A percentile compares a stretch with the other conserved stretches of the same genome.
Conservation (phyloP, 2,329 filamentous ascomycete genomes). For the Pyrenophora seminiperda region DNA sequence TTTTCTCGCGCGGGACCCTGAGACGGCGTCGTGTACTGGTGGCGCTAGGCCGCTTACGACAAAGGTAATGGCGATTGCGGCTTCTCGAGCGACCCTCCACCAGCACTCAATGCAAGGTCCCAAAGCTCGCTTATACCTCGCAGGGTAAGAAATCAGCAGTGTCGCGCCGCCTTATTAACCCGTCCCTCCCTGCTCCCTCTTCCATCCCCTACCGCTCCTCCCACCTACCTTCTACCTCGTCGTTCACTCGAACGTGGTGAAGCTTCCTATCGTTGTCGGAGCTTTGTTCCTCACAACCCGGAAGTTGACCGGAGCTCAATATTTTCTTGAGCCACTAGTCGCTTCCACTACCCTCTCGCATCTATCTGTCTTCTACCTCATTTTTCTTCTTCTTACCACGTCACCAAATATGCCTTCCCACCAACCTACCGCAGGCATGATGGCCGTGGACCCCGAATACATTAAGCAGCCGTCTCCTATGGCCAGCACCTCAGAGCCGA, state of each 20-base stretch:
- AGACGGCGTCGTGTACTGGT: conserved; percentile 24
- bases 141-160: conserved; percentile 23
- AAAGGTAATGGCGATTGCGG: conserved; percentile 28
- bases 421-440: conserved; percentile 55
- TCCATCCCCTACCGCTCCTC: conserved; percentile 19
- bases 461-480: conserved; percentile 53
- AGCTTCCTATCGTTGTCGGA: conserved; percentile 27
- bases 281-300: conserved; percentile 4
- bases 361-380: conserved; percentile 13
- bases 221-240: conserved; percentile 27
- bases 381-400: conserved; percentile 21
- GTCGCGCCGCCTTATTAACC: conserved; percentile 19
- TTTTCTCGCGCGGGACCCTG: conserved; percentile 34
- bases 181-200: conserved; percentile 14
- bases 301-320: conserved; percentile 25
- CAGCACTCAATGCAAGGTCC: conserved; percentile 37
- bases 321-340: conserved; percentile 23
- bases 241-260: conserved; percentile 30
- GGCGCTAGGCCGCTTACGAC: conserved; percentile 26
- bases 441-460: conserved; percentile 57
- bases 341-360: conserved; percentile 11
- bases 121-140: conserved; percentile 37
- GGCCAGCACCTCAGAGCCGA: conserved; percentile 58
- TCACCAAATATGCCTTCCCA: conserved; percentile 55
- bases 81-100: conserved; percentile 26